Evolutionary conservation across 1,284 basidiomycete species (phyloP), one percentile per base, ranked within the genome.

Genomic region (Pholiota adiposa): DNA sequence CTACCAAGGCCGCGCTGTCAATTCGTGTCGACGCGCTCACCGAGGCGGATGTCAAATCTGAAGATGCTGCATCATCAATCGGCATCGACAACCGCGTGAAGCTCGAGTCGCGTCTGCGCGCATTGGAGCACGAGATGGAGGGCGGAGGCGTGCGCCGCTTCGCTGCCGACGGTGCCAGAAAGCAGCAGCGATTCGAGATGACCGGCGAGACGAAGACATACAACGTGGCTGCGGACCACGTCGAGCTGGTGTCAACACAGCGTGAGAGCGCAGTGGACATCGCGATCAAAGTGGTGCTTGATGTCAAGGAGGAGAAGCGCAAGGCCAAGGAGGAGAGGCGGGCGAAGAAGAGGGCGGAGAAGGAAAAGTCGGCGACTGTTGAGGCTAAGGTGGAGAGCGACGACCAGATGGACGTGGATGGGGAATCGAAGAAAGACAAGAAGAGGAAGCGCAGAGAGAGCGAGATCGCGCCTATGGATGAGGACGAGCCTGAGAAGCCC

Each of bases 21-120:
- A 95, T 97, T 70, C 95, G 97, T 75, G 92, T 98, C 44, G 97
- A 99, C 69, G 97, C 97, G 5, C 88, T 99, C 44, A 92, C 96
- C 25, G 96, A 98, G 66, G 83, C 89, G 23, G 94, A 98, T 63
- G 92, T 88, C 70, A 97, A 98, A 77, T 93, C 94, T 1, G 92
- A 92, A 61, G 79, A 87, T 29, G 78, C 82, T 9, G 91, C 93
- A 16, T 88, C 94, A 0, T 87, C 94, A 67, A 89, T 98, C 71
- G 97, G 97, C 65, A 79, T 98, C 65, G 93, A 96, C 71, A 94
- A 96, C 76, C 93, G 97, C 50, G 88, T 92, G 64, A 98, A 97
- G 78, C 89, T 99, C 63, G 97, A 99, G 77, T 93, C 94, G 16
- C 90, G 97, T 41, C 80, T 99, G 46, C 93, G 95, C 36, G 89